Percentiles rank a stretch among this genome's conserved stretches.
phyloP scores from a whole-genome alignment of 1,284 basidiomycete species.

The Grifola frondosa region DNA sequence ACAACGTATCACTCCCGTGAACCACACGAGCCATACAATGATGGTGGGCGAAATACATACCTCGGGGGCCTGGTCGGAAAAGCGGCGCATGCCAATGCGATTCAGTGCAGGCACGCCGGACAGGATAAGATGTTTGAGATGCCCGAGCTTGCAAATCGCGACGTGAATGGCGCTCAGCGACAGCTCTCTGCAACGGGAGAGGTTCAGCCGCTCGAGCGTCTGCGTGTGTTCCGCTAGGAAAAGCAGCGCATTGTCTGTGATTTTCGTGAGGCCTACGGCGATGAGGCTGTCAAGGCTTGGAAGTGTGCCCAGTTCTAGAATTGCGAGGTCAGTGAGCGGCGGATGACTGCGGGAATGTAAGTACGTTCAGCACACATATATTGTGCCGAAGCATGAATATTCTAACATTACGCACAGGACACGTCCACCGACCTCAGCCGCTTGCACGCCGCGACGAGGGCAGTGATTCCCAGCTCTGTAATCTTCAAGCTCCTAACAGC shows the following conservation, averaged over 20 bases:
- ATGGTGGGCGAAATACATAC: slow-evolving; percentile 36
- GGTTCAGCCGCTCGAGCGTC: slow-evolving; percentile 79
- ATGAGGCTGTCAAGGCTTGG: slow-evolving; percentile 77
- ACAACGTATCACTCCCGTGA: neutral
- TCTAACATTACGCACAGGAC: slow-evolving; percentile 62
- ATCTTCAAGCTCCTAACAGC: slow-evolving; percentile 83
- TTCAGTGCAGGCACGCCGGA: slow-evolving; percentile 83
- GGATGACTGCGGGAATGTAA: slow-evolving; percentile 30
- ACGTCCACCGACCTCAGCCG: slow-evolving; percentile 83
- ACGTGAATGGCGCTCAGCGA: slow-evolving; percentile 78
- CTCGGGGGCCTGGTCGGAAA: slow-evolving; percentile 76
- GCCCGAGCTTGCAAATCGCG: slow-evolving; percentile 62
- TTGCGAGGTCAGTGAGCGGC: slow-evolving; percentile 77
- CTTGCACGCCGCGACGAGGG: slow-evolving; percentile 70
- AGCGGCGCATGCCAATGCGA: slow-evolving; percentile 71
- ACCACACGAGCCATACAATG: slow-evolving; percentile 17
- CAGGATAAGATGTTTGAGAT: slow-evolving; percentile 76
- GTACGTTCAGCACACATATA: slow-evolving; percentile 59
- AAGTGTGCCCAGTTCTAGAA: slow-evolving; percentile 79
- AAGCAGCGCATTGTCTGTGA: slow-evolving; percentile 70
- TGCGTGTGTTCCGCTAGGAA: slow-evolving; percentile 63
- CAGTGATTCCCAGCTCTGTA: slow-evolving; percentile 79
- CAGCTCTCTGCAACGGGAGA: slow-evolving; percentile 87
- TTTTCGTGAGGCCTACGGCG: slow-evolving; percentile 69
- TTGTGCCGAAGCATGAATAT: neutral